Conservation (phyloP, 768 basidiomycete species). For the Dictyophora rubrovolvata region DNA sequence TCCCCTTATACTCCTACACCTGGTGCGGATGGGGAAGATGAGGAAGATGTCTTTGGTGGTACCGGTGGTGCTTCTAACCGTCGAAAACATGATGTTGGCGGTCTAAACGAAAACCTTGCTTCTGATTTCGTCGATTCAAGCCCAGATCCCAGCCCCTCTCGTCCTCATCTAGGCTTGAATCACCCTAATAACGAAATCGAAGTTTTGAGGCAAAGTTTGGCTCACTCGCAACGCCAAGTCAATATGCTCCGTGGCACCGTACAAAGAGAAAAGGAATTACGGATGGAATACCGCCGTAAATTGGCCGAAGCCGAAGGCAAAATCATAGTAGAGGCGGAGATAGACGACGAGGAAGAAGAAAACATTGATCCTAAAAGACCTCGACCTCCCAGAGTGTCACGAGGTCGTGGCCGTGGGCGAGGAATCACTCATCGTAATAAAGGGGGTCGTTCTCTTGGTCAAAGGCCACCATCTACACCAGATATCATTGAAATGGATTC, state of each 20-base stretch:
- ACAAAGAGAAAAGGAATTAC: slow-evolving; percentile 74
- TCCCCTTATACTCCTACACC: slow-evolving; percentile 18
- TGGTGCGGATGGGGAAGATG: slow-evolving; percentile 43
- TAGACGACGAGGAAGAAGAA: slow-evolving; percentile 33
- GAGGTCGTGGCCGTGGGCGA: slow-evolving; percentile 40
- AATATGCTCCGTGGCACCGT: slow-evolving; percentile 70
- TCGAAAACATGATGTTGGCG: slow-evolving; percentile 37
- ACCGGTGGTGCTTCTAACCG: slow-evolving; percentile 52
- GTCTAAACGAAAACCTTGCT: slow-evolving; percentile 35
- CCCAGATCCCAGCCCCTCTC: slow-evolving; percentile 53
- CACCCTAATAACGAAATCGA: slow-evolving; percentile 78
- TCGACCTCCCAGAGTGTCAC: slow-evolving; percentile 17
- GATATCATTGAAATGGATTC: slow-evolving; percentile 14
- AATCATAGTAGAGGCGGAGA: slow-evolving; percentile 30
- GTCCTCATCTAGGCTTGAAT: slow-evolving; percentile 58
- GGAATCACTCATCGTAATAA: slow-evolving; percentile 18
- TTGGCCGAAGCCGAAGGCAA: slow-evolving; percentile 34
- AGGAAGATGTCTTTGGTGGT: slow-evolving; percentile 56
- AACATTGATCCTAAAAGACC: slow-evolving; percentile 20
- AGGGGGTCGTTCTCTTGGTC: slow-evolving; percentile 28
- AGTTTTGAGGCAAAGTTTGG: slow-evolving; percentile 66
- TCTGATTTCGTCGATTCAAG: slow-evolving; percentile 38
- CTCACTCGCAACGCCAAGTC: slow-evolving; percentile 82
- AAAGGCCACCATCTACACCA: neutral
- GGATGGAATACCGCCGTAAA: slow-evolving; percentile 54